Conservation (phyloP, 2,329 filamentous ascomycete species). For the Sclerotinia subarctica region DNA sequence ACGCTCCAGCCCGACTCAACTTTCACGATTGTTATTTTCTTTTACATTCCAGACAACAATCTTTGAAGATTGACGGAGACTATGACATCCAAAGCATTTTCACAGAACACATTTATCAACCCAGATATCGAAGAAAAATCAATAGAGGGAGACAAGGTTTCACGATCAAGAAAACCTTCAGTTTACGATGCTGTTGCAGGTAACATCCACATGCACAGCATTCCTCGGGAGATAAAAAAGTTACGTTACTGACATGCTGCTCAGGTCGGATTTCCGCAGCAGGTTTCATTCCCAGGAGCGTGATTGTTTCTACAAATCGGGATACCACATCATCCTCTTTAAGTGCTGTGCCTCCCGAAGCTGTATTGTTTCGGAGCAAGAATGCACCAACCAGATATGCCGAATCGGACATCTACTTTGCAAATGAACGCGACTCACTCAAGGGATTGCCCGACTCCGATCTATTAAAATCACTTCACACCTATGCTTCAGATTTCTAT, state of each 20-base stretch:
- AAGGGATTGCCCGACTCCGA: slow-evolving; percentile 63
- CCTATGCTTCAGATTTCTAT: slow-evolving; percentile 67
- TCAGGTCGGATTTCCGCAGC: slow-evolving; percentile 44
- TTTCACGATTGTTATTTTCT: background rate
- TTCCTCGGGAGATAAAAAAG: slow-evolving; percentile 8
- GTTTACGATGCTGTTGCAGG: slow-evolving; percentile 73
- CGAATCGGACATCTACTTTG: slow-evolving; percentile 69
- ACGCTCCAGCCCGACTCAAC: background rate
- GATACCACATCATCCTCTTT: slow-evolving; percentile 36
- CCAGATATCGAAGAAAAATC: slow-evolving; percentile 23
- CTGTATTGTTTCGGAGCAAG: slow-evolving; percentile 64
- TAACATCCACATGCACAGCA: slow-evolving; percentile 36
- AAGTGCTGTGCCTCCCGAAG: slow-evolving; percentile 58
- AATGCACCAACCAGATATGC: slow-evolving; percentile 64
- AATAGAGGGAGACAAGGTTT: slow-evolving; percentile 22
- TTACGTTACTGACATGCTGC: slow-evolving; percentile 12
- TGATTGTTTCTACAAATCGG: slow-evolving; percentile 31
- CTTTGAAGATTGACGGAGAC: background rate
- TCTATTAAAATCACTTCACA: slow-evolving; percentile 65
- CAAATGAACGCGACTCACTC: slow-evolving; percentile 55
- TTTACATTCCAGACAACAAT: slow-evolving; percentile 7
- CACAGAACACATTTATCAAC: slow-evolving; percentile 27
- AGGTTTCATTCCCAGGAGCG: slow-evolving; percentile 42
- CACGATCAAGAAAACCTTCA: slow-evolving; percentile 45
- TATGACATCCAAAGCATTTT: slow-evolving; percentile 34